These are phyloP conservation scores for Nevesoporus exiguus DNA, from an alignment of 768 basidiomycete genomes.

Conservation along the genomic window DNA sequence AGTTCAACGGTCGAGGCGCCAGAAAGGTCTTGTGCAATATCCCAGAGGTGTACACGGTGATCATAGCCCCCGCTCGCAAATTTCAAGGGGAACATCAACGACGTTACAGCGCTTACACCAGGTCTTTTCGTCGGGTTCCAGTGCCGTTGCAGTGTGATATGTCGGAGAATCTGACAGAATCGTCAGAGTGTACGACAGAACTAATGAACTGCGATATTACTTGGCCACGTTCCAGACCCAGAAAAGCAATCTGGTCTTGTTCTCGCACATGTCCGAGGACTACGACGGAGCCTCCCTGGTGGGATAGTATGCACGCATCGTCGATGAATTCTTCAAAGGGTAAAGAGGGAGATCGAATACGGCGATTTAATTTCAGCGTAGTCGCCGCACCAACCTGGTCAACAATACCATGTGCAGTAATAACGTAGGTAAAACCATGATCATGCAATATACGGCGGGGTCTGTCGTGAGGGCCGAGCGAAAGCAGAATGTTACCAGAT, in stretches of 20 bases:
- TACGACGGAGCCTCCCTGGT: conserved; percentile 23
- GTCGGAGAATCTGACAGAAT: conserved; percentile 6
- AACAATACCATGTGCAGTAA: conserved; percentile 41
- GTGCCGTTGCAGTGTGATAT: conserved; percentile 23
- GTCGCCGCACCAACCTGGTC: conserved; percentile 25
- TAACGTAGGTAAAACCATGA: conserved; percentile 19
- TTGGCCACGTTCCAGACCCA: conserved; percentile 14
- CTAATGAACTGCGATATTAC: conserved; percentile 18
- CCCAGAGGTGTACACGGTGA: conserved; percentile 48
- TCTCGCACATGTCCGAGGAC: conserved; percentile 41
- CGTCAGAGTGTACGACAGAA: conserved; percentile 3
- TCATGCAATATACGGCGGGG: conserved; percentile 37
- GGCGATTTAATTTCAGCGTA: conserved; percentile 14
- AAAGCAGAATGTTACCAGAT: conserved; percentile 8
- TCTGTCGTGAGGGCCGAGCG: conserved; percentile 35
- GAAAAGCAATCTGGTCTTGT: conserved; percentile 31
- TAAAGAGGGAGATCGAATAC: conserved; percentile 20
- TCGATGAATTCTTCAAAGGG: conserved; percentile 36
- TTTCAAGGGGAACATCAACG: conserved; percentile 38
- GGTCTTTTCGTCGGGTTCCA: conserved; percentile 35
- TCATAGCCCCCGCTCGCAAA: conserved; percentile 52
- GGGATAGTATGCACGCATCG: conserved; percentile 39
- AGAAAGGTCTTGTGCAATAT: conserved; percentile 33
- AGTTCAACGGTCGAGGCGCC: conserved; percentile 31
- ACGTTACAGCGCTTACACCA: conserved; percentile 42